A percentile compares a stretch with the other conserved stretches of the same genome.
Conservation (phyloP, 192 early-diverging fungal genomes). For the Coemansia sp. region DNA sequence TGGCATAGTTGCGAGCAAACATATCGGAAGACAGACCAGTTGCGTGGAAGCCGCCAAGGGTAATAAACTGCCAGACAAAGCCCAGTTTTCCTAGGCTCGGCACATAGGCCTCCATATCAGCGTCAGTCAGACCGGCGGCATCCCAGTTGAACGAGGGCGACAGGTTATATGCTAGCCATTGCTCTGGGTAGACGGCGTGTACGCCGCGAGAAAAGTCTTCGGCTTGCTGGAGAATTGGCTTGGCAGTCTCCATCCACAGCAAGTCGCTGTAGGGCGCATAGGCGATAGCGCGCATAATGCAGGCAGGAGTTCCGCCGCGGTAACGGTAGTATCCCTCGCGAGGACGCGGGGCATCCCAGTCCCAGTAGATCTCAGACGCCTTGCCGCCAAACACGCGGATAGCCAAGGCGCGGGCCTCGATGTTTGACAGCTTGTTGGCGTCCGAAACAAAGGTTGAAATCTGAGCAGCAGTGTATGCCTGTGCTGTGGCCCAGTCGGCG, state of each 20-base stretch:
- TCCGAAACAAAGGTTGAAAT: constrained; percentile 53
- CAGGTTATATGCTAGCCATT: constrained; percentile 95
- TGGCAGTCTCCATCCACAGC: constrained; percentile 98
- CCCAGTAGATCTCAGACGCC: constrained; percentile 67
- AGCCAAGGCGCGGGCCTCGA: constrained; percentile 80
- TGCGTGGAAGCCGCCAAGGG: constrained; percentile 92
- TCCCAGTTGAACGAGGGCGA: constrained; percentile 99
- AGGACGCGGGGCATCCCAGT: constrained; percentile 88
- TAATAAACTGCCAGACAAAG: constrained; percentile 99
- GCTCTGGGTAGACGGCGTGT: constrained; percentile 72
- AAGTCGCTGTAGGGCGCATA: constrained; percentile 91
- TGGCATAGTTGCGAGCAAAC: constrained; percentile 87
- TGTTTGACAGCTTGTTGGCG: constrained; percentile 70
- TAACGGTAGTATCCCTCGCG: constrained; percentile 98
- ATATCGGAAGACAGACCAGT: constrained; percentile 83
- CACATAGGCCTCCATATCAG: constrained; percentile 85
- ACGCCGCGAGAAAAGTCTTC: constrained; percentile 89
- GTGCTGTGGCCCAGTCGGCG: constrained; percentile 61
- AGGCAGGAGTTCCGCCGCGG: constrained; percentile 90
- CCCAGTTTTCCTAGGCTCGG: constrained; percentile 83
- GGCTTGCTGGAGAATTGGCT: constrained; percentile 90
- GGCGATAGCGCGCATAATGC: constrained; percentile 79
- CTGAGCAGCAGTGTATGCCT: constrained; percentile 58
- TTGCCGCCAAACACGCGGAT: constrained; percentile 58
- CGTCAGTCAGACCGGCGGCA: constrained; percentile 90